phyloP scores from a whole-genome alignment of 495 filamentous ascomycete species.

The Penicillium egyptiacum region DNA sequence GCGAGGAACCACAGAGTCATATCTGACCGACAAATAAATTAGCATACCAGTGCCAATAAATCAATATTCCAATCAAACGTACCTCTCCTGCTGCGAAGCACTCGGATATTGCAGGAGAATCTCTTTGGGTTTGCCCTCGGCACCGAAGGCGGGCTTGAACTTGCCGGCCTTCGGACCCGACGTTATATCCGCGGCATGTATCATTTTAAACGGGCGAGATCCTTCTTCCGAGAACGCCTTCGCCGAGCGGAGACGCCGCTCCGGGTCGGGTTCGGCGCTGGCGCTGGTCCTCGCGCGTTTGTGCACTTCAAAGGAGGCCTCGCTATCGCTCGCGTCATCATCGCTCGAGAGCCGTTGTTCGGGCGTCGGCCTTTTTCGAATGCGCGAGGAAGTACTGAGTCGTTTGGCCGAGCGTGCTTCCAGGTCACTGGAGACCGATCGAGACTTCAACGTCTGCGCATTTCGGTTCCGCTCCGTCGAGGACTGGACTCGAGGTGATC shows the following conservation, averaged over 20 bases:
- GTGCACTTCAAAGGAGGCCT: constrained; percentile 46
- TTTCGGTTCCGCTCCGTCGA: constrained; percentile 32
- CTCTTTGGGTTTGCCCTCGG: constrained; percentile 49
- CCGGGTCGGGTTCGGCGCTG: constrained; percentile 53
- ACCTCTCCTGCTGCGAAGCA: constrained; percentile 66
- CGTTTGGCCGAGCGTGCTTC: constrained; percentile 39
- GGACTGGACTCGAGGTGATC: constrained; percentile 25
- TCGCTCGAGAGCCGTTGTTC: constrained; percentile 51
- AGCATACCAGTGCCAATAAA: constrained; percentile 8
- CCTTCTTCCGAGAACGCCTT: constrained; percentile 60
- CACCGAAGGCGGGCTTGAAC: constrained; percentile 48
- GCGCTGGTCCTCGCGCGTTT: constrained; percentile 48
- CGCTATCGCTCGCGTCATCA: constrained; percentile 49
- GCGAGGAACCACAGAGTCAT: constrained; percentile 71
- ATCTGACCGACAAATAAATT: constrained; percentile 49
- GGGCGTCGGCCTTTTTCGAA: constrained; percentile 48
- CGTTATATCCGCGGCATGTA: constrained; percentile 70
- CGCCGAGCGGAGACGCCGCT: constrained; percentile 59
- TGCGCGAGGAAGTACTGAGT: constrained; percentile 36
- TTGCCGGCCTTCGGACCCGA: constrained; percentile 46
- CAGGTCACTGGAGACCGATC: constrained; percentile 36
- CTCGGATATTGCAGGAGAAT: constrained; percentile 73
- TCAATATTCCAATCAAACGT: constrained; percentile 21
- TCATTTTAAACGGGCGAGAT: constrained; percentile 50
- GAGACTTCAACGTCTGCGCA: constrained; percentile 29